These are phyloP conservation scores for Beauveria rudraprayagi DNA, from an alignment of 2,329 filamentous ascomycete species.

Conservation along the genomic window DNA sequence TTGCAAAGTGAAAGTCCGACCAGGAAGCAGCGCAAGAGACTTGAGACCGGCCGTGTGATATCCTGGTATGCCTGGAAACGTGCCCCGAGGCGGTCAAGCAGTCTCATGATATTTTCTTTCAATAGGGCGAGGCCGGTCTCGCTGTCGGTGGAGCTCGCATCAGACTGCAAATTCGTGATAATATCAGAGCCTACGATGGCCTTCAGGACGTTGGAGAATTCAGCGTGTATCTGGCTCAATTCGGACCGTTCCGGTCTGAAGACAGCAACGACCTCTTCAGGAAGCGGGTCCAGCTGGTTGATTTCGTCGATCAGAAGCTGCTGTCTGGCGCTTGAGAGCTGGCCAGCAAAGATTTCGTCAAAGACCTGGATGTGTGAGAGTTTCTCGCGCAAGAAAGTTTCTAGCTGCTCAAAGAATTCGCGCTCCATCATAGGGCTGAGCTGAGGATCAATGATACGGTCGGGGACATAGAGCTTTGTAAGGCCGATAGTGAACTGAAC, in stretches of 20 bases:
- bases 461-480: conserved; percentile 75
- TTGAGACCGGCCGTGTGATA: conserved; percentile 67
- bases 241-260: conserved; percentile 64
- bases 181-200: conserved; percentile 46
- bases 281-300: conserved; percentile 54
- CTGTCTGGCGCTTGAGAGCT: conserved; percentile 58
- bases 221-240: conserved; percentile 65
- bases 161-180: conserved; percentile 24
- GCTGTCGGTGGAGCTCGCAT: conserved; percentile 16
- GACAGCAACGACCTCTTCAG: conserved; percentile 55
- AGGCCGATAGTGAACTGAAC: conserved; percentile 66
- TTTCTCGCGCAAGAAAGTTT: conserved; percentile 44
- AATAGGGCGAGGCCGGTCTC: conserved; percentile 39
- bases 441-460: conserved; percentile 77
- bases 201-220: conserved; percentile 71
- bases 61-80: conserved; percentile 78
- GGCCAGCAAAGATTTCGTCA: conserved; percentile 59
- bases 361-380: conserved; percentile 56
- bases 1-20: conserved; percentile 62
- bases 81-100: conserved; percentile 60
- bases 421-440: conserved; percentile 58
- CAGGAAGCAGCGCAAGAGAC: conserved; percentile 70
- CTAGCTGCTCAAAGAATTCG: conserved; percentile 47
- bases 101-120: conserved; percentile 52
- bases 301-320: conserved; percentile 56